Percentiles rank a stretch among this genome's conserved stretches.
These are phyloP conservation scores for Starmerella bombi DNA, from an alignment of 805 yeast genomes.

Conservation along the genomic window DNA sequence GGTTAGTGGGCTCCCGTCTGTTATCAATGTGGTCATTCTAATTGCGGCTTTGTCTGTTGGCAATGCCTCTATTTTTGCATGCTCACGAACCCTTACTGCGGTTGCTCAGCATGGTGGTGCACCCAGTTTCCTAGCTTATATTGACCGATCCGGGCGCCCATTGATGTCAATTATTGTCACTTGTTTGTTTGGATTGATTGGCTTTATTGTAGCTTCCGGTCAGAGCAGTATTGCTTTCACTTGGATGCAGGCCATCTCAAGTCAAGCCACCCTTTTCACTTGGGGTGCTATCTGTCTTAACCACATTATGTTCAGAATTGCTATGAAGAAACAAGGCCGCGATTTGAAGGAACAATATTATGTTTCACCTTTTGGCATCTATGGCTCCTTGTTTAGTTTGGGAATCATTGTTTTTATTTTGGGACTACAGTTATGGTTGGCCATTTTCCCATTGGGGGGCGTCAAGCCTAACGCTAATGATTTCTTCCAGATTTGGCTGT, in stretches of 20 bases:
- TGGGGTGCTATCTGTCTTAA: conserved; percentile 65
- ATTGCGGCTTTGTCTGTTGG: conserved; percentile 61
- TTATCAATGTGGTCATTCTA: conserved; percentile 57
- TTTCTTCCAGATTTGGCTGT: conserved; percentile 45
- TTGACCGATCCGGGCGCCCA: conserved; percentile 70
- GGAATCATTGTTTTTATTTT: conserved; percentile 45
- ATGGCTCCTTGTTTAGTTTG: conserved; percentile 56
- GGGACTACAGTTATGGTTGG: conserved; percentile 69
- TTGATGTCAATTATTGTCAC: conserved; percentile 44
- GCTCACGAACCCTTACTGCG: conserved; percentile 57
- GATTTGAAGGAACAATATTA: conserved; percentile 51
- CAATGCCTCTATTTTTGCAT: conserved; percentile 57
- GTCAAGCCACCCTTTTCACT: conserved; percentile 61
- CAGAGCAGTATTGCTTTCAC: conserved; percentile 41
- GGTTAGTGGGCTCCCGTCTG: conserved; percentile 51
- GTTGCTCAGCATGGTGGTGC: conserved; percentile 53
- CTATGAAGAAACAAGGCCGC: conserved; percentile 52
- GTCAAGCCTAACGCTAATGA: conserved; percentile 25
- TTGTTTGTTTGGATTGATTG: conserved; percentile 39
- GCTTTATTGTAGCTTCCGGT: conserved; percentile 50
- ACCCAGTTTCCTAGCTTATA: conserved; percentile 44
- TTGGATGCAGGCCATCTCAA: conserved; percentile 69
- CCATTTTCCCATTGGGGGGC: conserved; percentile 50
- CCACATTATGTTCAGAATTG: conserved; percentile 42
- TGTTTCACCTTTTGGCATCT: conserved; percentile 51